Conservation (phyloP, 2,329 filamentous ascomycete species). For the Pseudogymnoascus sp. region DNA sequence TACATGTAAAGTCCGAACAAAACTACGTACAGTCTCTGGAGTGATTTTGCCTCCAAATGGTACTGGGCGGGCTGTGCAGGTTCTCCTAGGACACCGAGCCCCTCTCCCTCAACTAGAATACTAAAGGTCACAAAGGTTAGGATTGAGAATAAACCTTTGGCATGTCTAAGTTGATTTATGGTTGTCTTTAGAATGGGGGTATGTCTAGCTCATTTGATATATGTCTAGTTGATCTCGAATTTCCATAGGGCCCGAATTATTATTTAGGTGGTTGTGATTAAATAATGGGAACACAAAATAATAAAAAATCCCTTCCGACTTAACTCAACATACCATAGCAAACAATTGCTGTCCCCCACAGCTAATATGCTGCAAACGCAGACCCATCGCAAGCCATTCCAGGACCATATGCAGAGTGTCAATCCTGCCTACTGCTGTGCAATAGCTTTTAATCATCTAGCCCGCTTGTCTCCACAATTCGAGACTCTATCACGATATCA, state of each 20-base stretch:
- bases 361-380: background rate
- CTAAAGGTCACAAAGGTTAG: background rate
- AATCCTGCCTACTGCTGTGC: background rate
- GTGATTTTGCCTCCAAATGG: background rate
- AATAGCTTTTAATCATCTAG: background rate
- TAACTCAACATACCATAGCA: background rate
- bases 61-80: background rate
- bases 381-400: background rate
- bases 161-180: too few relatives aligned
- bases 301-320: background rate
- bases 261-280: background rate
- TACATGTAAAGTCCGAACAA: background rate
- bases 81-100: background rate
- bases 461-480: conserved; percentile 5
- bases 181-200: too few relatives aligned
- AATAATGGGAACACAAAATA: background rate
- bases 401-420: background rate
- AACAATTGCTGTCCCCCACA: background rate
- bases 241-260: too few relatives aligned
- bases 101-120: background rate
- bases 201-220: too few relatives aligned
- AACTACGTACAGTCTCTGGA: too few relatives aligned
- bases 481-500: conserved; percentile 2
- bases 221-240: too few relatives aligned
- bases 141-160: too few relatives aligned